Base-by-base conservation (phyloP, 495 filamentous ascomycete genomes). In the Penicillium chermesinum region DNA sequence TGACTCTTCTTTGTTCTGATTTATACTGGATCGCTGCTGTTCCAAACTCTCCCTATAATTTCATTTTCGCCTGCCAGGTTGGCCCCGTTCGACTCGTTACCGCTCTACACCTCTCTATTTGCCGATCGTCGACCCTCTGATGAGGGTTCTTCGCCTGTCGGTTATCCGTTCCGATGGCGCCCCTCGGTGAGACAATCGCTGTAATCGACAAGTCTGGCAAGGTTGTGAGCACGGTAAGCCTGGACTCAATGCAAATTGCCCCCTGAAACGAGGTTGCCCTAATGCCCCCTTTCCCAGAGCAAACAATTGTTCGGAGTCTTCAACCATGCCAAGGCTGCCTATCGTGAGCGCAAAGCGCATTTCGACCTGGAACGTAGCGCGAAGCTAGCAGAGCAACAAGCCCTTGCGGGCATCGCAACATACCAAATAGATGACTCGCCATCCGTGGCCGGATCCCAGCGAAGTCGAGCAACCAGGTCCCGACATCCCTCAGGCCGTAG, bases 121-220 rank as follows among this genome's bases (percentile, higher is more conserved):
- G 22, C 25, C 41, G 25, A 30, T 44, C 49, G 38, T 35, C 44
- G 30, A 13, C 18, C 37, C 16, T 59, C 53, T 34, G 35, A 57
- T 59, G 57, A 55, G 34, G 51, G 48, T 42, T 53, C 33, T 46
- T 38, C 20, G 18, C 33, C 53, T 44, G 47, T 53, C 50, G 52
- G 52, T 50, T 49, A 34, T 49, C 25, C 36, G 52, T 35, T 42
- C 49, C 32, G 48, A 74, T 72, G 70, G 69, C 72, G 44, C 72
- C 71, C 22, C 56, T 86, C 21, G 76, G 77, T 43, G 71, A 95
- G 70, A 88, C 88, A 34, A 84, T 96, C 59, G 88, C 88, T 45
- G 87, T 96, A 46, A 81, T 96, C 67, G 91, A 96, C 72, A 87
- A 86, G 59, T 94, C 89, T 49, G 89, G 89, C 48, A 91, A 95